Conservation (phyloP, 768 basidiomycete species). For the Obba rivulosa region DNA sequence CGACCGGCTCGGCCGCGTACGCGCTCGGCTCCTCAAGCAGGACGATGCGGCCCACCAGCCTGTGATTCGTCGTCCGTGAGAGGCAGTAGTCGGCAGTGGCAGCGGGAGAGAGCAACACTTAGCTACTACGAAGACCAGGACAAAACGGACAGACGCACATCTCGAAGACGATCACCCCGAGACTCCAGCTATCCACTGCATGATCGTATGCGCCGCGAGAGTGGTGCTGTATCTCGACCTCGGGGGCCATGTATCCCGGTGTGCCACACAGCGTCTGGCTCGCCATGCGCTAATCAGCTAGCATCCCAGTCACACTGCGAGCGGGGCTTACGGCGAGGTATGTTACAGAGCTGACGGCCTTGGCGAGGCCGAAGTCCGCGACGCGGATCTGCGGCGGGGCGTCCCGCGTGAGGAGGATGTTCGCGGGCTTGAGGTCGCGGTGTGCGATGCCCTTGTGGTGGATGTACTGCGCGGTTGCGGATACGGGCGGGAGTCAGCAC, state of each 20-base stretch:
- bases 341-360: conserved; percentile 67
- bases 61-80: no score
- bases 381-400: conserved; percentile 70
- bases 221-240: conserved; percentile 61
- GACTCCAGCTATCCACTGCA: conserved; percentile 89
- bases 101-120: no score
- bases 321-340: conserved; percentile 54
- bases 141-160: conserved; percentile 44
- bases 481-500: no score
- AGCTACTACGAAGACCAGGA: no score
- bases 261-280: conserved; percentile 94
- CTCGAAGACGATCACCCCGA: conserved; percentile 86
- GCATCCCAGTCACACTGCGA: conserved; percentile 62
- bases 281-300: conserved; percentile 18
- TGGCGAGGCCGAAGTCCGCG: conserved; percentile 91
- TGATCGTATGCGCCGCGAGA: conserved; percentile 87
- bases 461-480: conserved; percentile 35
- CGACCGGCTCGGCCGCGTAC: no score
- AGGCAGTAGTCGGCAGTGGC: no score
- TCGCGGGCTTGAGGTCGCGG: conserved; percentile 91
- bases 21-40: no score
- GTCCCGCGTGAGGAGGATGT: conserved; percentile 70
- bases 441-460: conserved; percentile 73
- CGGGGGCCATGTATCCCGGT: conserved; percentile 84
- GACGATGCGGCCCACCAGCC: no score